Evolutionary conservation across 2,329 filamentous ascomycete genomes (phyloP).

Genomic region (Zasmidium angulare): DNA sequence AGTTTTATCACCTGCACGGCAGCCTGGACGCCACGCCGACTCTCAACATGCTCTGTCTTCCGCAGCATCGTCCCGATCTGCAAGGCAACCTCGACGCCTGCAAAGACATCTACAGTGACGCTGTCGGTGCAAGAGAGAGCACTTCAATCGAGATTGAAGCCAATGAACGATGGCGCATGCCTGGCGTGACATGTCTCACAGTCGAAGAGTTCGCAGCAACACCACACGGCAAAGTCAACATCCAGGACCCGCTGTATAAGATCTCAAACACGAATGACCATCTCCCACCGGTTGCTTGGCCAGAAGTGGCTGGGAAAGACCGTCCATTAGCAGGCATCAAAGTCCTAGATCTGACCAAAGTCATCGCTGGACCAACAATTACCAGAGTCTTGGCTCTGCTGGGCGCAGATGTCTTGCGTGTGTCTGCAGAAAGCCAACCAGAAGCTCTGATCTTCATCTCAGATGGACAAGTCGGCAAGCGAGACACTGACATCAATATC

Average conservation of each 20-base stretch:
- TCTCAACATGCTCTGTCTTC: constrained; percentile 36
- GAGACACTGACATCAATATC: not conserved
- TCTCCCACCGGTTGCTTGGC: constrained; percentile 25
- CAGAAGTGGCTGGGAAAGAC: constrained; percentile 29
- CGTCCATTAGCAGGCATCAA: constrained; percentile 60
- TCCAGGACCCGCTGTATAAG: constrained; percentile 22
- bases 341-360: constrained; percentile 71
- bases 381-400: constrained; percentile 71
- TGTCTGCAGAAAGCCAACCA: constrained; percentile 62
- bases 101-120: constrained; percentile 42
- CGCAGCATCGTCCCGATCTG: constrained; percentile 19
- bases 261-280: constrained; percentile 8
- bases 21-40: constrained; percentile 48
- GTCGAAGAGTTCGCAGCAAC: constrained; percentile 42
- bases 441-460: constrained; percentile 49
- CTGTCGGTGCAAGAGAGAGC: constrained; percentile 40
- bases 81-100: constrained; percentile 39
- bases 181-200: constrained; percentile 44
- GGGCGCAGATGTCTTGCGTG: constrained; percentile 71
- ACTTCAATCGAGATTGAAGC: constrained; percentile 41
- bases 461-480: constrained; percentile 36
- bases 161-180: constrained; percentile 43
- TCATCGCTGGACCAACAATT: constrained; percentile 73
- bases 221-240: constrained; percentile 32
- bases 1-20: constrained; percentile 51